Evolutionary conservation across 78 protist species (phyloP).

Genomic region (Guillardia theta): DNA sequence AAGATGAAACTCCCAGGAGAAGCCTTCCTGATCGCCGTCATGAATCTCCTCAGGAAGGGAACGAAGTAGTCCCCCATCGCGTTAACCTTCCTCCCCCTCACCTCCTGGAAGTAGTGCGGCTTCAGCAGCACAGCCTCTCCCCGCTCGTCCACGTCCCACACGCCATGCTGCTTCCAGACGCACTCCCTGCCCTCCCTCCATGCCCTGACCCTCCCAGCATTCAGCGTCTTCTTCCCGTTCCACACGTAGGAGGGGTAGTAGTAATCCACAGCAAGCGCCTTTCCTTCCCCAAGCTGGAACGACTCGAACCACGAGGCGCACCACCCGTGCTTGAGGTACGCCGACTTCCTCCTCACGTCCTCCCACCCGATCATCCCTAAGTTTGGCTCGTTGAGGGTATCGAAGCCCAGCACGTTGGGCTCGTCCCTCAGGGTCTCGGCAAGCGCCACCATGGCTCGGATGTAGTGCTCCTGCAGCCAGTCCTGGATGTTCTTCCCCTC

Average conservation of each 20-base stretch:
- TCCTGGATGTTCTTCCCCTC: neutral
- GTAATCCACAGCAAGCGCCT: too few relatives aligned
- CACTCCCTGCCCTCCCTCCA: neutral
- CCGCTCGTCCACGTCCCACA: neutral
- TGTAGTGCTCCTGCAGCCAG: neutral
- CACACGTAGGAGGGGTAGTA: too few relatives aligned
- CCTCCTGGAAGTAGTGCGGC: neutral
- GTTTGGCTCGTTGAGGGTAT: conserved; percentile 6
- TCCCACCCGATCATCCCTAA: neutral
- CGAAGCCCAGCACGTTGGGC: conserved; percentile 10
- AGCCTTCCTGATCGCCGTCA: neutral
- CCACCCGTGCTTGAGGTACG: neutral
- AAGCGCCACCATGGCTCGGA: neutral
- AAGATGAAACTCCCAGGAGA: neutral
- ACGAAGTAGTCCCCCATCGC: neutral
- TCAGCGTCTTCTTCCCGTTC: too few relatives aligned
- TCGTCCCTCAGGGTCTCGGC: neutral
- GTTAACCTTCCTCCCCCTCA: neutral
- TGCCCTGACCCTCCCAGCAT: too few relatives aligned
- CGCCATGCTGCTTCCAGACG: neutral
- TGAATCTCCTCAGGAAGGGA: neutral
- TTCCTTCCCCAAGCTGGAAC: neutral
- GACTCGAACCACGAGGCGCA: neutral
- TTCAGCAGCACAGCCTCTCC: neutral
- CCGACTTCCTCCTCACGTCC: neutral